Percentiles rank a stretch among this genome's conserved stretches.
Conservation (phyloP, 495 filamentous ascomycete species). For the Acidiella bohemica region DNA sequence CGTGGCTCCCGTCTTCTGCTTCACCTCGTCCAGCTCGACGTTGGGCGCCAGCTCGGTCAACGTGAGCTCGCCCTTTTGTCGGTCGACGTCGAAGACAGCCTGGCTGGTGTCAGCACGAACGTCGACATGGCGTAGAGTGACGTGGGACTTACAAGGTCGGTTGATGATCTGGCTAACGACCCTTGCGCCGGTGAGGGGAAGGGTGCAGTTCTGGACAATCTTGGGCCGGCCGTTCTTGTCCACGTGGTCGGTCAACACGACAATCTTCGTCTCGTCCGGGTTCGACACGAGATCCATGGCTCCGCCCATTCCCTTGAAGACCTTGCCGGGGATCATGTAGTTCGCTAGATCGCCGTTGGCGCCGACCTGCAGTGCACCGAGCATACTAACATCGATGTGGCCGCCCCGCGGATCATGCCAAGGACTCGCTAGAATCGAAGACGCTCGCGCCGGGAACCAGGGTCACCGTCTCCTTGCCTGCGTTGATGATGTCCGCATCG, state of each 20-base stretch:
- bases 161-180: conserved; percentile 67
- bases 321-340: conserved; percentile 51
- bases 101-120: too few relatives aligned
- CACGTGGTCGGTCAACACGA: conserved; percentile 48
- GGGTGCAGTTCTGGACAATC: conserved; percentile 42
- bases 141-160: too few relatives aligned
- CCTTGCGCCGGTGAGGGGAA: conserved; percentile 43
- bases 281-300: conserved; percentile 52
- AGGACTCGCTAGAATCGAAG: conserved; percentile 47
- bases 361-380: conserved; percentile 47
- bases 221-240: conserved; percentile 47
- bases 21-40: conserved; percentile 77
- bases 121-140: too few relatives aligned
- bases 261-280: conserved; percentile 46
- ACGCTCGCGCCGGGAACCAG: conserved; percentile 41
- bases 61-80: conserved; percentile 55
- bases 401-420: conserved; percentile 51
- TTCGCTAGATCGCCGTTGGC: conserved; percentile 46
- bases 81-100: conserved; percentile 83
- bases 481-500: conserved; percentile 49
- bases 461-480: conserved; percentile 49
- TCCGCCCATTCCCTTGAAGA: conserved; percentile 49
- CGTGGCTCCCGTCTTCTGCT: conserved; percentile 72
- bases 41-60: conserved; percentile 76
- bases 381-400: conserved; percentile 46